phyloP scores from a whole-genome alignment of 23 red algal genomes.

The Chondrus crispus region DNA sequence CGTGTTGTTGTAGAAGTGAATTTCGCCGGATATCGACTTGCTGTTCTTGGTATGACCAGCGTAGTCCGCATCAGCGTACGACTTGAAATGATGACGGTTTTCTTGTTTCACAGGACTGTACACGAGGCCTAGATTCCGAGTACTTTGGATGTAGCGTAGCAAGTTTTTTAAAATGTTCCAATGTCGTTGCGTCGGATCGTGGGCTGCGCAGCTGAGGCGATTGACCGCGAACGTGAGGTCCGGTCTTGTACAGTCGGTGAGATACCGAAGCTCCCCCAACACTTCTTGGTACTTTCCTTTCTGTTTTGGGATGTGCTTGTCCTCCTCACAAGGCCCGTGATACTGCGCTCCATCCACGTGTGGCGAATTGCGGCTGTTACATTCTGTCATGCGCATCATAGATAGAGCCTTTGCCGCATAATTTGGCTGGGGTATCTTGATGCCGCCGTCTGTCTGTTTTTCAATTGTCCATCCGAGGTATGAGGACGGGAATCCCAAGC shows the following conservation, averaged over 20 bases:
- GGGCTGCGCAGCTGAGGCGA: not conserved
- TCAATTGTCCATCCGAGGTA: slow-evolving; percentile 3
- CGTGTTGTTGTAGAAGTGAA: not conserved
- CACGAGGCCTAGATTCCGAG: not conserved
- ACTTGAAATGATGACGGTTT: not conserved
- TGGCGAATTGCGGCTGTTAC: not conserved
- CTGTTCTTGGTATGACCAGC: not conserved
- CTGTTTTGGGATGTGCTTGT: not conserved
- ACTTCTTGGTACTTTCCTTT: slow-evolving; percentile 3
- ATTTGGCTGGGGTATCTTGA: not conserved
- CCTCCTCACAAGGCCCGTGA: not conserved
- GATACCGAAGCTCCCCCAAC: not conserved
- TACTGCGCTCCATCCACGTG: not conserved
- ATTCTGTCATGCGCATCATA: not conserved
- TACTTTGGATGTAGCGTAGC: not conserved
- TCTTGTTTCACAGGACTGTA: not conserved
- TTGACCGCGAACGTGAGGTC: slow-evolving; percentile 12
- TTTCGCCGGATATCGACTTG: not conserved
- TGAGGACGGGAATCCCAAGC: not conserved
- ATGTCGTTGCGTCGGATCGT: not conserved
- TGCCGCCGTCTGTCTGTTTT: not conserved
- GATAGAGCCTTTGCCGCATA: not conserved
- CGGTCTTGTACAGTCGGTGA: slow-evolving; percentile 16
- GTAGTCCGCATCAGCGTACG: not conserved
- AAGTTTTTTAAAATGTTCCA: not conserved